Base-by-base conservation (phyloP, 1,284 basidiomycete genomes). In the Cutaneotrichosporon mucoides region DNA sequence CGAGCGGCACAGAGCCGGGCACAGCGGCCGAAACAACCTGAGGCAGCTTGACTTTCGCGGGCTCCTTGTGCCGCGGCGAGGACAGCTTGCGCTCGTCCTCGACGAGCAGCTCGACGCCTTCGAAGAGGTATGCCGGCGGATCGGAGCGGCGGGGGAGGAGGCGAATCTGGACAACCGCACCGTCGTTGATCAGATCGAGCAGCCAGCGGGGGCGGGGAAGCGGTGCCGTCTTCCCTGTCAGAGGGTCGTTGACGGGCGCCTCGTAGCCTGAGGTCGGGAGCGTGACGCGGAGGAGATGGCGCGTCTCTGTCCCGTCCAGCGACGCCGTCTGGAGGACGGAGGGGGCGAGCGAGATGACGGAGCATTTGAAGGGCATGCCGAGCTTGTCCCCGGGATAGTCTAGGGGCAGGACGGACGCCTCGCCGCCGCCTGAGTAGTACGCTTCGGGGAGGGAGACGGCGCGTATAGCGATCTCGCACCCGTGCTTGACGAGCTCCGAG, bases 251-350 rank as follows among this genome's bases (percentile, higher is more conserved):
- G 15, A 92, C 84, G 0, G 86, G 85, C 37, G 86, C 81, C 70
- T 87, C 85, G 70, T 87, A 90, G 61, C 87, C 88, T 9, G 87
- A 85, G 0, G 90, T 92, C 3, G 91, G 91, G n/a, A 94, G 76
- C 42, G 83, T 86, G 56, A 94, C 72, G 45, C 88, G 82, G 9
- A 94, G 66, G 15, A 94, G 74, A 72, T 93, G 89, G 41, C 89
- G 83, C 16, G 86, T 82, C 12, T 71, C 68, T 5, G 66, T 57
- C 1, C 75, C 73, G 38, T 78, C 76, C 4, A 79, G 68, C 0
- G 74, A 76, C 5, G 76, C 86, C 4, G 90, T 89, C 71, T 90
- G 88, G 43, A 90, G 77, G 1, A 89, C 86, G 2, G 89, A 90
- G 4, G 86, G 84, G 0, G 90, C 88, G 55, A 92, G 82, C 1